Conservation (phyloP, 1,284 basidiomycete species). For the Ustilago lituana region DNA sequence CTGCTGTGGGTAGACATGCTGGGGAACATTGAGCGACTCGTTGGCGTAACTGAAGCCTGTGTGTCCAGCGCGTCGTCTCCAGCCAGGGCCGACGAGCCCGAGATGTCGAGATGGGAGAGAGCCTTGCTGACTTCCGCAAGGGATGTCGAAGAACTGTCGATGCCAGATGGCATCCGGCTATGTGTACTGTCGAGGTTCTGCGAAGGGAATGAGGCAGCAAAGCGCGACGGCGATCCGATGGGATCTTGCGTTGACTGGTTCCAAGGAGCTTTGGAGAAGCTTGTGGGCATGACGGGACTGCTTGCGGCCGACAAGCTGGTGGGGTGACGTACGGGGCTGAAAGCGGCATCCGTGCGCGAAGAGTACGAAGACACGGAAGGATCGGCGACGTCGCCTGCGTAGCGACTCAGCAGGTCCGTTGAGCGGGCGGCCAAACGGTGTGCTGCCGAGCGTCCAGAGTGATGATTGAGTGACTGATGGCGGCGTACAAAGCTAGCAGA, state of each 20-base stretch:
- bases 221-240: constrained; percentile 47
- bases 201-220: constrained; percentile 37
- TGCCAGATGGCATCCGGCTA: constrained; percentile 10
- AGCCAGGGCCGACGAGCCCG: constrained; percentile 29
- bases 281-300: constrained; percentile 34
- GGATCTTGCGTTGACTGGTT: constrained; percentile 34
- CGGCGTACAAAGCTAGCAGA: constrained; percentile 40
- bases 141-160: constrained; percentile 19
- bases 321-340: constrained; percentile 35
- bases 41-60: constrained; percentile 7
- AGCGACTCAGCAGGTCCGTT: constrained; percentile 15
- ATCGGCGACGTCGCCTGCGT: constrained; percentile 10
- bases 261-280: constrained; percentile 39
- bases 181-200: constrained; percentile 24
- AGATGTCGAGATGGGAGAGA: constrained; percentile 39
- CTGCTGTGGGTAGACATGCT: constrained; percentile 12
- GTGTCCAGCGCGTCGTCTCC: constrained; percentile 15
- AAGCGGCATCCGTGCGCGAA: constrained; percentile 21
- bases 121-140: constrained; percentile 24
- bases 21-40: constrained; percentile 12
- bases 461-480: constrained; percentile 59
- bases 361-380: constrained; percentile 16
- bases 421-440: constrained; percentile 37
- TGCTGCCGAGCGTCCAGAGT: constrained; percentile 31
- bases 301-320: constrained; percentile 33